A percentile compares a stretch with the other conserved stretches of the same genome.
phyloP scores from a whole-genome alignment of 2,329 filamentous ascomycete species.

The Cephalotrichum gorgonifer region DNA sequence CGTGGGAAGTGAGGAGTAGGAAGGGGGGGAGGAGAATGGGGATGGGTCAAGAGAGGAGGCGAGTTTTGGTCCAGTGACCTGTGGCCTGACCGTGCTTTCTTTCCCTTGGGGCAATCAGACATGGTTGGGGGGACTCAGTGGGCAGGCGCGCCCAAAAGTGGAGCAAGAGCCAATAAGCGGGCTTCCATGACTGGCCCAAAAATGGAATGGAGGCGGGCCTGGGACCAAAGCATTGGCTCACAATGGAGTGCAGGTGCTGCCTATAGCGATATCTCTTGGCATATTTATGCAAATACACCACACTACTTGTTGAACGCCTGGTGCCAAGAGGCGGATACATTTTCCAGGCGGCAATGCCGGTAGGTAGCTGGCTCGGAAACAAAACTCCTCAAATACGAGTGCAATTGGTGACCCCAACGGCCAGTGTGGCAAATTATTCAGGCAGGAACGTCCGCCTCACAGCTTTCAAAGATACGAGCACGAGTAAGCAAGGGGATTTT shows the following conservation, averaged over 20 bases:
- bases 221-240: neutral
- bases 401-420: too few relatives aligned
- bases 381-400: too few relatives aligned
- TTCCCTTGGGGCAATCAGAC: neutral
- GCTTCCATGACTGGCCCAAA: conserved; percentile 5
- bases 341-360: too few relatives aligned
- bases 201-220: neutral
- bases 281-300: neutral
- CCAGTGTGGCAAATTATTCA: too few relatives aligned
- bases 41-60: conserved; percentile 5
- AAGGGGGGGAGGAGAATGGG: conserved; percentile 1
- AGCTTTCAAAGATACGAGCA: too few relatives aligned
- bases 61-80: conserved; percentile 7
- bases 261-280: neutral
- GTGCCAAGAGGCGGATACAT: too few relatives aligned
- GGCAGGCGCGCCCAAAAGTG: conserved; percentile 9
- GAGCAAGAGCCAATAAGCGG: conserved; percentile 6
- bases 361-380: too few relatives aligned
- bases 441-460: too few relatives aligned
- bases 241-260: neutral
- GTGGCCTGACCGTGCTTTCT: conserved; percentile 4
- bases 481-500: too few relatives aligned
- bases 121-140: conserved; percentile 2
- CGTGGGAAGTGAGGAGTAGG: conserved; percentile 7
- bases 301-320: too few relatives aligned